These are phyloP conservation scores for Salix caprea DNA, from an alignment of 345 rosid genomes.

Conservation along the genomic window DNA sequence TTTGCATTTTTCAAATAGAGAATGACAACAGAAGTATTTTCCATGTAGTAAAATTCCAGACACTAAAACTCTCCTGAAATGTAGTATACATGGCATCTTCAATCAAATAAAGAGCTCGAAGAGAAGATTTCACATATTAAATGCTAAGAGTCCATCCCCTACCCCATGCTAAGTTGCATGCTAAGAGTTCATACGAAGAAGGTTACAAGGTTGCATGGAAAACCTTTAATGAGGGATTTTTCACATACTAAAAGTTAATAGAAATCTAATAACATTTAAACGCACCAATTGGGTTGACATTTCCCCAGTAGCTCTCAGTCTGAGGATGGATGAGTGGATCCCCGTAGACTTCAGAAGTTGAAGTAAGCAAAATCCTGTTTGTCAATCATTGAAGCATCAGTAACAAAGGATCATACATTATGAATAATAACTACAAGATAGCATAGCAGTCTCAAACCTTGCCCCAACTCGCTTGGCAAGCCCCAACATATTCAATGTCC, in stretches of 20 bases:
- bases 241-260: not conserved
- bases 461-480: slow-evolving; percentile 99
- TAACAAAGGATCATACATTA: not conserved
- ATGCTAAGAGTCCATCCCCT: not conserved
- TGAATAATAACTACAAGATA: not conserved
- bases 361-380: slow-evolving; percentile 84
- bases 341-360: slow-evolving; percentile 92
- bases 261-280: not conserved
- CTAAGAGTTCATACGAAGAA: not conserved
- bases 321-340: slow-evolving; percentile 96
- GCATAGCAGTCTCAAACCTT: slow-evolving; percentile 40
- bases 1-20: not conserved
- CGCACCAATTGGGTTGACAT: slow-evolving; percentile 92
- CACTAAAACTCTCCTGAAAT: not conserved
- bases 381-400: slow-evolving; percentile 3
- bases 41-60: too few relatives aligned
- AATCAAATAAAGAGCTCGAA: not conserved
- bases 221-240: not conserved
- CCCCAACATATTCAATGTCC: slow-evolving; percentile 93
- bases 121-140: not conserved
- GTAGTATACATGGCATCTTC: not conserved
- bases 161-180: not conserved
- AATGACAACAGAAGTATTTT: too few relatives aligned
- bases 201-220: not conserved
- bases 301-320: slow-evolving; percentile 86